These are phyloP conservation scores for Cadophora sp. DNA, from an alignment of 2,329 filamentous ascomycete genomes.

Conservation along the genomic window DNA sequence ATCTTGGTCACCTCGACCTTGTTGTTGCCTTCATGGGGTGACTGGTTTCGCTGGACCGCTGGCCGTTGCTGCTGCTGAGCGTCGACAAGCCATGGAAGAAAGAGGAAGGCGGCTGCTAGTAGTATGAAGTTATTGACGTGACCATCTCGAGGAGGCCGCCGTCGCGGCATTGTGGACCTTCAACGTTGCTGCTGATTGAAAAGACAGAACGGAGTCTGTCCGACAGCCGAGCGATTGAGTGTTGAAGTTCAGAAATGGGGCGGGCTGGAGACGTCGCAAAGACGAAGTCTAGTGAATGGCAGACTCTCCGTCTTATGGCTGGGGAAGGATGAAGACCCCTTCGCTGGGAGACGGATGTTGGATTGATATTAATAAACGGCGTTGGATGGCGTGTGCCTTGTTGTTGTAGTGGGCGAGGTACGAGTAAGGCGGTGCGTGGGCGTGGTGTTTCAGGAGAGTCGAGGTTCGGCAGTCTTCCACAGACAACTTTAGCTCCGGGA, in stretches of 20 bases:
- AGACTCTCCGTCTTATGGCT: not conserved
- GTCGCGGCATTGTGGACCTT: slow-evolving; percentile 63
- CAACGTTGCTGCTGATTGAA: slow-evolving; percentile 44
- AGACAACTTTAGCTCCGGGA: slow-evolving; percentile 13
- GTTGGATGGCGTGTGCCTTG: not conserved
- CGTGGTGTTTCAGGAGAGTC: slow-evolving; percentile 12
- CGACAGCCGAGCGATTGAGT: not conserved
- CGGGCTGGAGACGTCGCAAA: not conserved
- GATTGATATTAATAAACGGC: slow-evolving; percentile 12
- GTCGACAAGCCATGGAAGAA: slow-evolving; percentile 65
- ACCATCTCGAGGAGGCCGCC: slow-evolving; percentile 65
- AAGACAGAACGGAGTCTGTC: slow-evolving; percentile 37
- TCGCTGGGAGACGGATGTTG: slow-evolving; percentile 1
- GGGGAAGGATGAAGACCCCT: not conserved
- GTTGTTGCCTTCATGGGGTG: slow-evolving; percentile 42
- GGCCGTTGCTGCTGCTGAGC: slow-evolving; percentile 68
- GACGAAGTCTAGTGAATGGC: not conserved
- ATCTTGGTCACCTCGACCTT: slow-evolving; percentile 42
- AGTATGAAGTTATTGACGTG: slow-evolving; percentile 56
- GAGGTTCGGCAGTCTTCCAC: slow-evolving; percentile 5
- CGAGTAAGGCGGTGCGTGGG: not conserved
- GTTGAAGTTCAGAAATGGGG: slow-evolving; percentile 8
- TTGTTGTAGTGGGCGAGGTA: not conserved
- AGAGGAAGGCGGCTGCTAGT: slow-evolving; percentile 62
- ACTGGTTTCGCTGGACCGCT: slow-evolving; percentile 40